Percentiles rank a stretch among this genome's conserved stretches.
phyloP scores from a whole-genome alignment of 2,329 filamentous ascomycete species.

The Tolypocladium nubicola region DNA sequence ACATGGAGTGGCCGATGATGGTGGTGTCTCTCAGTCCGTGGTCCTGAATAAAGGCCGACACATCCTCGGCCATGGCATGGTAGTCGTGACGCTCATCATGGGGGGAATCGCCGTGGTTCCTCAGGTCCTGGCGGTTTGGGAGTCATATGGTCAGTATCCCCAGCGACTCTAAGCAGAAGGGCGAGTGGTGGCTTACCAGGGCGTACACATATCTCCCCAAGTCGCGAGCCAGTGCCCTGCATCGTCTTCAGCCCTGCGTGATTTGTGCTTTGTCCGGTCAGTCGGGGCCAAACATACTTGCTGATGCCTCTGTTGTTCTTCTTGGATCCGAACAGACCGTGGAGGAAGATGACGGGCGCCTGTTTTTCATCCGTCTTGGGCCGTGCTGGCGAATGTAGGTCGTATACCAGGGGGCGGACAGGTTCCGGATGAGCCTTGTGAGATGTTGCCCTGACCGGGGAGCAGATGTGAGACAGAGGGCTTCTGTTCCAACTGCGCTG shows the following conservation, averaged over 20 bases:
- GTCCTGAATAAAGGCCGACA: constrained; percentile 64
- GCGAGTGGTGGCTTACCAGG: constrained; percentile 42
- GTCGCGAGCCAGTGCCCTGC: constrained; percentile 69
- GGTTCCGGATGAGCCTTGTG: background rate
- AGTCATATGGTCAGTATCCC: background rate
- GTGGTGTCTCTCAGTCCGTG: constrained; percentile 61
- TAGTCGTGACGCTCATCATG: constrained; percentile 73
- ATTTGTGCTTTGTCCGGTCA: background rate
- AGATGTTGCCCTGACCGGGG: background rate
- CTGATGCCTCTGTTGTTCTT: constrained; percentile 91
- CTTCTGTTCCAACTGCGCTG: background rate
- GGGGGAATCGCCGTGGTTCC: constrained; percentile 88
- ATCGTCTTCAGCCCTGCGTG: constrained; percentile 4
- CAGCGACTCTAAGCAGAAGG: background rate
- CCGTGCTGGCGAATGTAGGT: constrained; percentile 51
- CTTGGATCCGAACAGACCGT: constrained; percentile 90
- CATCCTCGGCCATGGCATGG: constrained; percentile 68
- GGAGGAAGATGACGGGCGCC: constrained; percentile 73
- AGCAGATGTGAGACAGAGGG: too few relatives aligned
- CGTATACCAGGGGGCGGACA: constrained; percentile 43
- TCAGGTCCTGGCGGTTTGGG: constrained; percentile 53
- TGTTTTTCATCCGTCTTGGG: constrained; percentile 24
- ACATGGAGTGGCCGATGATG: constrained; percentile 92
- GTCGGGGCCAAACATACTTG: constrained; percentile 53
- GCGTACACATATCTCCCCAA: constrained; percentile 73